phyloP scores from a whole-genome alignment of 768 basidiomycete species.

The Pisolithus microcarpus region DNA sequence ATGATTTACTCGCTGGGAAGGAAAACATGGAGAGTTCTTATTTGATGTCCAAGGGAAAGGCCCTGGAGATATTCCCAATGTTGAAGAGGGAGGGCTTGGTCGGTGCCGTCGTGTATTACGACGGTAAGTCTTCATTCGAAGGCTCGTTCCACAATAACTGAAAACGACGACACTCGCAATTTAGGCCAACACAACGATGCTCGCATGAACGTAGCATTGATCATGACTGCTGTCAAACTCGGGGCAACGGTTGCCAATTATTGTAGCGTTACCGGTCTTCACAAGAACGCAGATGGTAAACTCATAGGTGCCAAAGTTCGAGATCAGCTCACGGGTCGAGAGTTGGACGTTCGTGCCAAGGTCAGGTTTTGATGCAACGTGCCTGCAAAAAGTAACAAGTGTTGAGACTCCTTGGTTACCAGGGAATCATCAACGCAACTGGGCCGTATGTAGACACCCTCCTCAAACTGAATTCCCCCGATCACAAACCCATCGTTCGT shows the following conservation, averaged over 20 bases:
- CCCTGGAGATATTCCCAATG: conserved; percentile 94
- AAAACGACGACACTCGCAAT: background rate
- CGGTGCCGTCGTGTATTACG: conserved; percentile 95
- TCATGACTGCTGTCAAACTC: conserved; percentile 90
- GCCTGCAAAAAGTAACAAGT: too few relatives aligned
- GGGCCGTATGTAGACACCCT: conserved; percentile 89
- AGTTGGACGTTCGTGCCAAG: conserved; percentile 78
- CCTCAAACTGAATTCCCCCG: conserved; percentile 70
- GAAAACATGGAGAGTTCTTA: conserved; percentile 97
- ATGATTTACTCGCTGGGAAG: conserved; percentile 89
- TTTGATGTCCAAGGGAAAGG: conserved; percentile 90
- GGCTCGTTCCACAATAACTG: background rate
- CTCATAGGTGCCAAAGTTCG: conserved; percentile 67
- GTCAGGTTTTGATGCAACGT: conserved; percentile 25
- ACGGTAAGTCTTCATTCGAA: conserved; percentile 47
- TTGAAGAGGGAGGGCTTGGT: conserved; percentile 87
- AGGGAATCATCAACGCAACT: conserved; percentile 95
- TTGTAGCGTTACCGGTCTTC: conserved; percentile 71
- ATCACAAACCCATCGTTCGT: conserved; percentile 81
- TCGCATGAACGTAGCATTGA: conserved; percentile 93
- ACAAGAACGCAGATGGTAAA: conserved; percentile 59
- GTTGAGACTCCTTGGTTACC: background rate
- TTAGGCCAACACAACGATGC: conserved; percentile 97
- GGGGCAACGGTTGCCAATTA: conserved; percentile 89
- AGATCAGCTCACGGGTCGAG: conserved; percentile 77